A percentile compares a stretch with the other conserved stretches of the same genome.
These are phyloP conservation scores for Entoloma clypeatum DNA, from an alignment of 1,284 basidiomycete genomes.

Conservation along the genomic window DNA sequence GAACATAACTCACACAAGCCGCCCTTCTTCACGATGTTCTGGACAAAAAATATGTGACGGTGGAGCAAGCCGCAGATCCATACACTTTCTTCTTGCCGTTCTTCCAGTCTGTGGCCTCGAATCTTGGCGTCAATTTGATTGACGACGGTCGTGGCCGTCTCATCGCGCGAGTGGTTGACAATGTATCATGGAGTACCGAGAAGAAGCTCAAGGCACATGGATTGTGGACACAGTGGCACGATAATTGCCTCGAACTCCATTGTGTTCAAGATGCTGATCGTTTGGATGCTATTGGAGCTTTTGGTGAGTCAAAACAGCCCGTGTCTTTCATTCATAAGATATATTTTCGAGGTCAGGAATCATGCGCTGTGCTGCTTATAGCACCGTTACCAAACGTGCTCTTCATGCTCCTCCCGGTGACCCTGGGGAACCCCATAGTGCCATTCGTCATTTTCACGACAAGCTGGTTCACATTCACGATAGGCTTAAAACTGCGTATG, in stretches of 20 bases:
- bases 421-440: constrained; percentile 46
- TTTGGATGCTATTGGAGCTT: constrained; percentile 88
- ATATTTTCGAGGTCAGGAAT: constrained; percentile 57
- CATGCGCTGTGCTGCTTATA: constrained; percentile 84
- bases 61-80: constrained; percentile 54
- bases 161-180: constrained; percentile 67
- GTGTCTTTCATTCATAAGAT: neutral
- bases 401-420: constrained; percentile 60
- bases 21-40: constrained; percentile 88
- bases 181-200: constrained; percentile 87
- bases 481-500: constrained; percentile 73
- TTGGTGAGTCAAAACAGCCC: constrained; percentile 50
- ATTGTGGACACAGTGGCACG: constrained; percentile 68
- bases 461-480: constrained; percentile 77
- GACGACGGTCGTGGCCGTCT: constrained; percentile 53
- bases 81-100: constrained; percentile 66
- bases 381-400: constrained; percentile 61
- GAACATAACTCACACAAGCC: constrained; percentile 33
- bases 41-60: constrained; percentile 78
- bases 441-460: constrained; percentile 85
- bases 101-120: constrained; percentile 45
- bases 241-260: constrained; percentile 75
- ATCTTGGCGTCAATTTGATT: constrained; percentile 52
- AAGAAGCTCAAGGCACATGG: constrained; percentile 57
- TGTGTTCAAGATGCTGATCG: constrained; percentile 93